phyloP scores from a whole-genome alignment of 208 protist genomes.

The Chromosphaera perkinsii region DNA sequence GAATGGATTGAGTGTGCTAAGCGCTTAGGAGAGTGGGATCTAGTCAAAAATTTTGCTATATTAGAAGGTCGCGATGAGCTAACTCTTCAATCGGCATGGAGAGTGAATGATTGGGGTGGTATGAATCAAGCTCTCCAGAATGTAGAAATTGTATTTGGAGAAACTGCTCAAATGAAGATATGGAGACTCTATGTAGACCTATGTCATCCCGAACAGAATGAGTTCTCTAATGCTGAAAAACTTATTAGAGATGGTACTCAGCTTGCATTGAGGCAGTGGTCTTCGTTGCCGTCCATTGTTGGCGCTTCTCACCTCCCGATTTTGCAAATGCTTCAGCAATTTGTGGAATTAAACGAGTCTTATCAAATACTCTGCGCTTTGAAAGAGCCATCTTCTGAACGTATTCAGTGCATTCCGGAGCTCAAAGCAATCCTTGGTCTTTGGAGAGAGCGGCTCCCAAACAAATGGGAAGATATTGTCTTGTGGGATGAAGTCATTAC shows the following conservation, averaged over 20 bases:
- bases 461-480: constrained; percentile 24
- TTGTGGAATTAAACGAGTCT: constrained; percentile 32
- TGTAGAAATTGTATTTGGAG: too few relatives aligned
- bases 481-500: constrained; percentile 33
- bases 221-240: too few relatives aligned
- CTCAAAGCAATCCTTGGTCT: constrained; percentile 13
- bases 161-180: too few relatives aligned
- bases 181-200: too few relatives aligned
- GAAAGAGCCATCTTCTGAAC: background rate
- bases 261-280: constrained; percentile 25
- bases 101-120: too few relatives aligned
- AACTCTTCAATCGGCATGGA: too few relatives aligned
- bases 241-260: background rate
- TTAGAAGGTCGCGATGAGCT: too few relatives aligned
- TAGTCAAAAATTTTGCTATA: too few relatives aligned
- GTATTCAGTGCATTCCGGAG: constrained; percentile 13
- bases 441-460: constrained; percentile 32
- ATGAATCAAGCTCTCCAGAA: too few relatives aligned
- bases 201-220: too few relatives aligned
- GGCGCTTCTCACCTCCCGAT: constrained; percentile 6
- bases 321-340: constrained; percentile 34
- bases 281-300: constrained; percentile 14
- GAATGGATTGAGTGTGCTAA: too few relatives aligned
- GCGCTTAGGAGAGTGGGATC: too few relatives aligned
- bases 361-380: constrained; percentile 3